Conservation (phyloP, 257 asterid species). For the Przewalskia tangutica region DNA sequence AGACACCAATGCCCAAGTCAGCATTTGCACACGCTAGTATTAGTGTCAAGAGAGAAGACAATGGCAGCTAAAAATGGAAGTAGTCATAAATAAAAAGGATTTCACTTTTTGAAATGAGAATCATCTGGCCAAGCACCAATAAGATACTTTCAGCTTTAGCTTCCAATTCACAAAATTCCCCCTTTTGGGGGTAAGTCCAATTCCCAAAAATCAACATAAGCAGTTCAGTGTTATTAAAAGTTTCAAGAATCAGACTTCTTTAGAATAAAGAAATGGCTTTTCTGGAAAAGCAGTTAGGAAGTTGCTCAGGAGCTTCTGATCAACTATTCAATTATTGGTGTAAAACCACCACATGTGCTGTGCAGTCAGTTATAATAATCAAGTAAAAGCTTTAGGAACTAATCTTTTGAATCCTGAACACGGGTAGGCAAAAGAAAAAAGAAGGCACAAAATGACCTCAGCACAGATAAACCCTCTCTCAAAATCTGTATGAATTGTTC, state of each 20-base stretch:
- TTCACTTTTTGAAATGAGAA: neutral
- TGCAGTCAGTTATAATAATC: neutral
- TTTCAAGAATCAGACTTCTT: neutral
- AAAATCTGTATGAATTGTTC: conserved; percentile 92
- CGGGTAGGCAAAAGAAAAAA: neutral
- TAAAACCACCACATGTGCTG: neutral
- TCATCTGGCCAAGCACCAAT: neutral
- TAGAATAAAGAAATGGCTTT: neutral
- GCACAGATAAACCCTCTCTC: conserved; percentile 97
- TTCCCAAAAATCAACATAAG: neutral
- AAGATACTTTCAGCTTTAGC: neutral
- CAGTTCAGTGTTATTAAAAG: neutral
- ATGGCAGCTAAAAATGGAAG: neutral
- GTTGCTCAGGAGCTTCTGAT: neutral
- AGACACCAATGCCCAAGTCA: conserved; percentile 10
- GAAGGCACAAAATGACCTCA: conserved; percentile 42
- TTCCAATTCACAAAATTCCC: neutral
- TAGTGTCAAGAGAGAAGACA: neutral
- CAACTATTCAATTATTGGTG: neutral
- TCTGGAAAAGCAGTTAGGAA: neutral
- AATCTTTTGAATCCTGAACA: neutral
- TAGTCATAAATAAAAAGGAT: neutral
- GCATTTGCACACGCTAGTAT: neutral
- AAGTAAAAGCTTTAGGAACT: neutral
- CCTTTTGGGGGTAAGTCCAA: neutral